phyloP scores from a whole-genome alignment of 2,329 filamentous ascomycete species.

The Uncinocarpus reesii region DNA sequence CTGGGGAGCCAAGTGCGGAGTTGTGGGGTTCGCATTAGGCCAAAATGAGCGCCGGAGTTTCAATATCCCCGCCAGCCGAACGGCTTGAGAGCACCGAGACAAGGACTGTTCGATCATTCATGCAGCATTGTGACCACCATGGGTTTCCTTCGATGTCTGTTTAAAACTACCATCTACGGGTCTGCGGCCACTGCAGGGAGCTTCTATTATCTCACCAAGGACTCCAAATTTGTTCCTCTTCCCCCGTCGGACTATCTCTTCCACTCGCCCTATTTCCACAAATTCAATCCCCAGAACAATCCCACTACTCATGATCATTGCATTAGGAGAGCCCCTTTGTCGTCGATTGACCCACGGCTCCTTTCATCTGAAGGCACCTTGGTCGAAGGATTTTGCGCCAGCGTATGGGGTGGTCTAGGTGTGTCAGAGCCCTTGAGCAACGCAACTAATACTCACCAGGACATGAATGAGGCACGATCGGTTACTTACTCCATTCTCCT shows the following conservation, averaged over 20 bases:
- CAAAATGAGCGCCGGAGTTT: too few relatives aligned
- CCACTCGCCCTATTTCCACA: slow-evolving; percentile 46
- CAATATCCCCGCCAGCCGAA: too few relatives aligned
- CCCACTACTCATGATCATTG: slow-evolving; percentile 55
- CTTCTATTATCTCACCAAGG: slow-evolving; percentile 46
- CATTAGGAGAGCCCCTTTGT: slow-evolving; percentile 52
- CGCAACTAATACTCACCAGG: too few relatives aligned
- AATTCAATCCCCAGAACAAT: slow-evolving; percentile 54
- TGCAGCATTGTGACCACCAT: too few relatives aligned
- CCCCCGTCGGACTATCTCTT: slow-evolving; percentile 53
- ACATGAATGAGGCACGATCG: background rate
- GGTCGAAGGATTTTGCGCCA: slow-evolving; percentile 56
- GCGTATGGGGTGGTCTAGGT: slow-evolving; percentile 58
- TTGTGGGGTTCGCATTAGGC: too few relatives aligned
- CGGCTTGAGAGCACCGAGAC: too few relatives aligned
- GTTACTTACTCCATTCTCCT: background rate
- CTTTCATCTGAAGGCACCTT: slow-evolving; percentile 52
- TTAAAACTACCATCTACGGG: slow-evolving; percentile 39
- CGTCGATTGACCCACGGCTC: slow-evolving; percentile 55
- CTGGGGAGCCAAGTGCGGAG: slow-evolving; percentile 4
- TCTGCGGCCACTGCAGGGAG: slow-evolving; percentile 42
- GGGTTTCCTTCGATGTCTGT: slow-evolving; percentile 42
- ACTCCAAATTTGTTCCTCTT: slow-evolving; percentile 49
- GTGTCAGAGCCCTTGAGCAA: slow-evolving; percentile 10
- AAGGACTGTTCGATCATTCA: too few relatives aligned